Base-by-base conservation (phyloP, 306 rosid genomes). In the Sechiopsis laciniata region DNA sequence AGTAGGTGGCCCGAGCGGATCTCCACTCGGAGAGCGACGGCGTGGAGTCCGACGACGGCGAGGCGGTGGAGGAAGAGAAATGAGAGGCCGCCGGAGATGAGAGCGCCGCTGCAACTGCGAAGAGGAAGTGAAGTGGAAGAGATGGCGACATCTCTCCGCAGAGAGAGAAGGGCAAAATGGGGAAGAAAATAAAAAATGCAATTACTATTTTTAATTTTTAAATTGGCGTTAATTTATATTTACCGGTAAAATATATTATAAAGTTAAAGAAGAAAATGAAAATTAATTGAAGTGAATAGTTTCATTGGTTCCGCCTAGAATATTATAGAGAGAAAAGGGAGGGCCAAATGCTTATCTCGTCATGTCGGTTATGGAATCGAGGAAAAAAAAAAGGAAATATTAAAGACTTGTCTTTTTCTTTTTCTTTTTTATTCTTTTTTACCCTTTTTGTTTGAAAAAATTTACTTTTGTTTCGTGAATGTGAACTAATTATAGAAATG, bases 1-100 rank as follows among this genome's bases (percentile, higher is more conserved):
- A 93, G 91, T 83, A 90, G 61, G 98, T 93, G 69, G 98, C 98
- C 17, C 81, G 93, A 0, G 96, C 98, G 11, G 96, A 81, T 82
- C 83, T 84, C 98, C 98, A 93, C 53, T 88, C 96, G 10, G 84
- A 40, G 62, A 77, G 72, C 0, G 87, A 26, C 4, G 85, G 82
- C 0, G 90, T 21, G 0, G 60, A n/a, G 0, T 78, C 62, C 6
- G 82, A 56, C 2, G 80, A 78, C 0, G 85, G 45, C 1, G 77
- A 73, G 50, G 52, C 15, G 48, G 68, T 16, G 0, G 77, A 55
- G 17, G 78, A 58, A 6, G 79, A 81, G 67, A 52, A 83, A 75
- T 90, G 97, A 15, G 96, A 81, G 8, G 85, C 61, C 37, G 73
- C 84, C 0, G 76, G 67, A 1, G 85, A 76, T 10, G 82, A 35